Evolutionary conservation across 495 filamentous ascomycete genomes (phyloP), one percentile per base, ranked within the genome.

Genomic region (Beverwykella pulmonaria): DNA sequence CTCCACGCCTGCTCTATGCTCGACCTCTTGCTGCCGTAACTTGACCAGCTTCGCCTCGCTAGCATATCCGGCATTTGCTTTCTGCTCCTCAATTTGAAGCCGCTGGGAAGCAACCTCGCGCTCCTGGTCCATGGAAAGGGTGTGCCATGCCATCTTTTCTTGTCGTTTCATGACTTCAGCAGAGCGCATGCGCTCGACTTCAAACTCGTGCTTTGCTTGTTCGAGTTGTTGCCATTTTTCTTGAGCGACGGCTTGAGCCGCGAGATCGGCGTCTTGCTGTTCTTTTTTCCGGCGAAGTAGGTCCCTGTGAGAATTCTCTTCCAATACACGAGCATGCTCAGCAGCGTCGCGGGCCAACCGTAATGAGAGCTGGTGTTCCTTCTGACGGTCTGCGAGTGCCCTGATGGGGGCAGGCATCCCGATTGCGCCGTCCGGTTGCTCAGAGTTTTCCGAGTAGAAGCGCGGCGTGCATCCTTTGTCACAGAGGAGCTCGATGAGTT

Each of bases 381-480:
- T 61, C 26, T 65, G 53, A 3, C 67, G 67, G 29, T 65, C 67
- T 19, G 57, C 67, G 9, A 70, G 49, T 6, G 23, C 23, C 6
- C 27, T 36, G 23, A 70, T 57, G 30, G 52, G 39, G 1, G 46
- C 27, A 7, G 67, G 67, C 49, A 70, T 59, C 17, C 67, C 67
- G 7, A 61, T 30, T 12, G 67, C 67, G 39, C 62, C 56, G 9
- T 32, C 36, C 6, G 67, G 67, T 22, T 70, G 67, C 41, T 70
- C 55, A 14, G 60, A 23, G 23, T 56, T 14, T 44, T 70, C 67
- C n/a, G 67, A 63, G 39, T 70, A 70, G 56, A 58, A 70, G 36
- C 56, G 60, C 36, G 47, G 61, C 12, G 52, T 54, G 30, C 67
- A 70, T 22, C 54, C 61, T 56, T 70, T 70, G 50, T 70, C 67